Conservation (phyloP, 768 basidiomycete species). For the Gelatoporia subvermispora region DNA sequence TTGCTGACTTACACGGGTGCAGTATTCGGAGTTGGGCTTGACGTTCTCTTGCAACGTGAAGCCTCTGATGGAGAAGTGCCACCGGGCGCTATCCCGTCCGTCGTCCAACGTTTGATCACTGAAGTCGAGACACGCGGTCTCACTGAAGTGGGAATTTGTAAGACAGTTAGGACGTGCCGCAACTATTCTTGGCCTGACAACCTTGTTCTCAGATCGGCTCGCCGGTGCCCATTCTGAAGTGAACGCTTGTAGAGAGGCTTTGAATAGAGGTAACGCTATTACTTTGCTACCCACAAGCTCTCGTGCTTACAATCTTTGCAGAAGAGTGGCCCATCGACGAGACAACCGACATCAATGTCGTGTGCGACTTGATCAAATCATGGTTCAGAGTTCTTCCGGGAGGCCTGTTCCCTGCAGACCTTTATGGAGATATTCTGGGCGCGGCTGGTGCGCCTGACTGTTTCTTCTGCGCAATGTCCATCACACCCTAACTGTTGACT, state of each 20-base stretch:
- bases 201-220: constrained; percentile 58
- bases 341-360: constrained; percentile 72
- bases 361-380: constrained; percentile 79
- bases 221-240: constrained; percentile 73
- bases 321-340: constrained; percentile 57
- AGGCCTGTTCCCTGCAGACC: constrained; percentile 66
- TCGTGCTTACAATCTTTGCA: constrained; percentile 14
- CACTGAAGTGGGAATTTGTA: constrained; percentile 81
- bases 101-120: constrained; percentile 59
- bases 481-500: background rate
- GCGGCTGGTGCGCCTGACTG: constrained; percentile 53
- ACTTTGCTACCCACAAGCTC: background rate
- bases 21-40: constrained; percentile 71
- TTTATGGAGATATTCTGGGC: constrained; percentile 65
- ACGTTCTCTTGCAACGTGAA: constrained; percentile 66
- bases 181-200: background rate
- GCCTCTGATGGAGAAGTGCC: constrained; percentile 41
- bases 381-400: constrained; percentile 85
- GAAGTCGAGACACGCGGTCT: constrained; percentile 77
- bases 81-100: constrained; percentile 57
- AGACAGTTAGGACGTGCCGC: too few relatives aligned
- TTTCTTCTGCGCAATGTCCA: background rate
- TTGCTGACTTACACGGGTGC: background rate
- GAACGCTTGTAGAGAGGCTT: constrained; percentile 62
- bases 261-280: constrained; percentile 55